phyloP scores from a whole-genome alignment of 441 rosid genomes.

The Pelargonium cotyledonis region DNA sequence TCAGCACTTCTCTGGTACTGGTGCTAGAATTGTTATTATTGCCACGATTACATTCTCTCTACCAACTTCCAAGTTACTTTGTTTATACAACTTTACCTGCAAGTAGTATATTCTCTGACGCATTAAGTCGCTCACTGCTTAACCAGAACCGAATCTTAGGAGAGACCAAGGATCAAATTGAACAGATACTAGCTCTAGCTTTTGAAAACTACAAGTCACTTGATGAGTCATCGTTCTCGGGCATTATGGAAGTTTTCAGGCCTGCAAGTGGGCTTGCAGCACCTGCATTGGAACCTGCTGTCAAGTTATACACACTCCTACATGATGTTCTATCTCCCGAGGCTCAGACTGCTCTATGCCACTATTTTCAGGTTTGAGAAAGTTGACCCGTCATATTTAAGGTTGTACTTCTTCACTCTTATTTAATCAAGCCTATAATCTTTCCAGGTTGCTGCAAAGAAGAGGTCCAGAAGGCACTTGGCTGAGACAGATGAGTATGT shows the following conservation, averaged over 20 bases:
- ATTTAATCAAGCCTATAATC: slow-evolving; percentile 17
- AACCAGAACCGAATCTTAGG: slow-evolving; percentile 82
- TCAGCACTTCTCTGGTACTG: neutral
- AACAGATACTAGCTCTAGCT: slow-evolving; percentile 74
- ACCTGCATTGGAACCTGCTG: slow-evolving; percentile 85
- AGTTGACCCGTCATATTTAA: slow-evolving; percentile 13
- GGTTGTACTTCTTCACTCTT: neutral
- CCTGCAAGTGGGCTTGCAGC: slow-evolving; percentile 83
- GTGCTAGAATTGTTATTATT: neutral
- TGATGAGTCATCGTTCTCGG: slow-evolving; percentile 75
- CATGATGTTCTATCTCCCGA: slow-evolving; percentile 93
- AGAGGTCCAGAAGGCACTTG: slow-evolving; percentile 81
- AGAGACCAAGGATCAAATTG: slow-evolving; percentile 91
- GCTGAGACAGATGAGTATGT: slow-evolving; percentile 90
- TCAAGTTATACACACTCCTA: slow-evolving; percentile 78
- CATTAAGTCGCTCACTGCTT: slow-evolving; percentile 21
- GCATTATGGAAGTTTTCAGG: slow-evolving; percentile 65
- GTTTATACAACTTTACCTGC: slow-evolving; percentile 15
- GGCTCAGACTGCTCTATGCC: slow-evolving; percentile 79
- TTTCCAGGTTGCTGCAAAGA: slow-evolving; percentile 75
- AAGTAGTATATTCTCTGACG: slow-evolving; percentile 12
- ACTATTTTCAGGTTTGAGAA: slow-evolving; percentile 71
- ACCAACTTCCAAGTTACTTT: slow-evolving; percentile 4
- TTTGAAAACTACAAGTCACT: slow-evolving; percentile 94
- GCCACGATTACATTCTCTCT: neutral